These are phyloP conservation scores for Coffea humblotiana DNA, from an alignment of 305 asterid genomes.

Conservation along the genomic window DNA sequence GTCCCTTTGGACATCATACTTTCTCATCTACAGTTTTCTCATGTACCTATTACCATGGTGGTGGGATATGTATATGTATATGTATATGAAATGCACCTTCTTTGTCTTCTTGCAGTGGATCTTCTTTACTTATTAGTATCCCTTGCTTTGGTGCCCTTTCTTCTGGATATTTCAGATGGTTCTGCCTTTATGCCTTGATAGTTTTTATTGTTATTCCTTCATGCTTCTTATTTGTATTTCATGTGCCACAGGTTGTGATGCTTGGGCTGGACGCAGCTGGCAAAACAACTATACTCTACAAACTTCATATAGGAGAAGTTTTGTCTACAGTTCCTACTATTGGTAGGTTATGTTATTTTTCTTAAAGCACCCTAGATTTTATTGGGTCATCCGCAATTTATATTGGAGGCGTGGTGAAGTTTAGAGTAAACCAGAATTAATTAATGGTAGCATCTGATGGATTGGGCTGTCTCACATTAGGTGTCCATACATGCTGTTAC, in stretches of 20 bases:
- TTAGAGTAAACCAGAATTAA: neutral
- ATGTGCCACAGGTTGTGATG: slow-evolving; percentile 79
- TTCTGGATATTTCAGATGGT: neutral
- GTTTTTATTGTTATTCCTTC: neutral
- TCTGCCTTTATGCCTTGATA: neutral
- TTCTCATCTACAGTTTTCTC: neutral
- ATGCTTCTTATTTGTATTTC: slow-evolving; percentile 9
- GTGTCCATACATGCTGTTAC: neutral
- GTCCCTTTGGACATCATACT: neutral
- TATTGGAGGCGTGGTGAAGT: neutral
- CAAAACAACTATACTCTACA: slow-evolving; percentile 93
- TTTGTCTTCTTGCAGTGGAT: neutral
- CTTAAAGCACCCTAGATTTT: neutral
- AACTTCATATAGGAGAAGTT: slow-evolving; percentile 98
- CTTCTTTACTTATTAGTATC: neutral
- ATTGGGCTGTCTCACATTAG: neutral
- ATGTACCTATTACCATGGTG: neutral
- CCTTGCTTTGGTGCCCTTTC: neutral
- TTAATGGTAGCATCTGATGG: neutral
- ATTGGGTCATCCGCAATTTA: neutral
- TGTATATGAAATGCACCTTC: neutral
- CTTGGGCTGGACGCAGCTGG: slow-evolving; percentile 99
- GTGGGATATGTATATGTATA: neutral
- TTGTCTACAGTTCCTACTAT: slow-evolving; percentile 97
- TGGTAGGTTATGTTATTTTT: slow-evolving; percentile 47